Conservation (phyloP, 2,329 filamentous ascomycete species). For the Xenoacremonium recifei region DNA sequence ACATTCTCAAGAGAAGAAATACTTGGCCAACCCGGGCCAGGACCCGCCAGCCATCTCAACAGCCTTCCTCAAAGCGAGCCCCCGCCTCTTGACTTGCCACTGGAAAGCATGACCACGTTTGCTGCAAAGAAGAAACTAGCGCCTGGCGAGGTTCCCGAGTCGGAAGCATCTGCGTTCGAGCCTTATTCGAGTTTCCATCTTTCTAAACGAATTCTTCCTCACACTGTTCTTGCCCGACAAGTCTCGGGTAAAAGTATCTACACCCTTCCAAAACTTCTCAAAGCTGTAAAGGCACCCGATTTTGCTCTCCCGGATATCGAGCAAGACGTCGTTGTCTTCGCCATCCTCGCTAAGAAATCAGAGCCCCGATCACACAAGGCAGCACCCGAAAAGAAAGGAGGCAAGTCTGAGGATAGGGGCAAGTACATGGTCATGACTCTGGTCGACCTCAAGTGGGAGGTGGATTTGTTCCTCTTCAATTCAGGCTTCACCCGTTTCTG, state of each 20-base stretch:
- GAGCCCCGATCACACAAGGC: conserved; percentile 65
- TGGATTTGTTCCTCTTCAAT: conserved; percentile 91
- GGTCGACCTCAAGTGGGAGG: conserved; percentile 83
- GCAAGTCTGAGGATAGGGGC: conserved; percentile 56
- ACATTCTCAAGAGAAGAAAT: conserved; percentile 66
- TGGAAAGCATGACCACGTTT: too few relatives aligned
- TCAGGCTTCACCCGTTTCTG: conserved; percentile 90
- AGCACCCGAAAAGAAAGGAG: conserved; percentile 39
- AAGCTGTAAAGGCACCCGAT: conserved; percentile 75
- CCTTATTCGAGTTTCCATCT: conserved; percentile 84
- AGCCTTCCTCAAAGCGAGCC: too few relatives aligned
- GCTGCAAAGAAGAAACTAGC: conserved; percentile 14
- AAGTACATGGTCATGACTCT: conserved; percentile 94
- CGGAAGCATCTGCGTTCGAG: conserved; percentile 62
- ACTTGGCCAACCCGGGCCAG: conserved; percentile 32
- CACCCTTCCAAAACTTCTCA: conserved; percentile 76
- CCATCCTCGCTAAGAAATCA: conserved; percentile 84
- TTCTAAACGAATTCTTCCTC: conserved; percentile 77
- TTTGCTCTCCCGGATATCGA: conserved; percentile 81
- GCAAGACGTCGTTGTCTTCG: conserved; percentile 86
- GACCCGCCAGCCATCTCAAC: too few relatives aligned
- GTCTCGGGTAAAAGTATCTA: conserved; percentile 76
- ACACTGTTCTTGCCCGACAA: conserved; percentile 75
- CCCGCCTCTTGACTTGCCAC: too few relatives aligned
- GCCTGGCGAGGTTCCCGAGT: conserved; percentile 19